Conservation (phyloP, 768 basidiomycete species). For the Wakefieldia striispora region DNA sequence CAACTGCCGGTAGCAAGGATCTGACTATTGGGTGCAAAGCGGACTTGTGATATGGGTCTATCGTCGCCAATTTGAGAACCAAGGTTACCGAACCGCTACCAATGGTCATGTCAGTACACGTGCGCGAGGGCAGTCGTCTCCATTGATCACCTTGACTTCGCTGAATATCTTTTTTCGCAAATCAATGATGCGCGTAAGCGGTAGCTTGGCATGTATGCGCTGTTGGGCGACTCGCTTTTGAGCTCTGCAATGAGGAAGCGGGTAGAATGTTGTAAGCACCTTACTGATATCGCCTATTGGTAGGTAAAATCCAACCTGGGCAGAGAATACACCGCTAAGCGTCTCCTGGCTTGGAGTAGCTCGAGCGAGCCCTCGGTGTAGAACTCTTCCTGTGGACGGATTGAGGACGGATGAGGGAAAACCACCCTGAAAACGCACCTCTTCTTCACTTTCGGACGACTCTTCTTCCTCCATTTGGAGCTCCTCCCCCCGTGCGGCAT, state of each 20-base stretch:
- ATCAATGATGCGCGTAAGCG: conserved; percentile 87
- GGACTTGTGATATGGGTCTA: conserved; percentile 88
- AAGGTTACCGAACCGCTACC: conserved; percentile 82
- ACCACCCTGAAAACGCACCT: conserved; percentile 41
- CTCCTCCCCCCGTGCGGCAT: conserved; percentile 82
- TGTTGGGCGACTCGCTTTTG: conserved; percentile 92
- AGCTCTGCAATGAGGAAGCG: conserved; percentile 69
- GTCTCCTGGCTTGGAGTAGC: conserved; percentile 79
- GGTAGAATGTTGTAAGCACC: conserved; percentile 70
- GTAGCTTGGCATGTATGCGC: conserved; percentile 83
- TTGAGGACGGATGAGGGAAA: neutral
- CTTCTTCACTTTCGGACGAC: conserved; percentile 71
- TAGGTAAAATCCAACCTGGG: conserved; percentile 83
- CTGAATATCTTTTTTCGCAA: conserved; percentile 87
- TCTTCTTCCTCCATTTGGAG: conserved; percentile 69
- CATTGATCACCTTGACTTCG: conserved; percentile 74
- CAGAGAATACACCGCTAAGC: conserved; percentile 90
- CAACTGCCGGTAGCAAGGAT: conserved; percentile 92
- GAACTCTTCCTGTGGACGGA: conserved; percentile 74
- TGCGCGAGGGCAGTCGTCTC: neutral
- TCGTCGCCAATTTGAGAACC: conserved; percentile 99
- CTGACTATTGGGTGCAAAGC: conserved; percentile 90
- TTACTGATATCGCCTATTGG: conserved; percentile 53
- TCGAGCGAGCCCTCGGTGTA: conserved; percentile 90
- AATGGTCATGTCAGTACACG: neutral